These are phyloP conservation scores for Stephania japonica DNA, from an alignment of 164 flowering plant genomes.

Conservation along the genomic window DNA sequence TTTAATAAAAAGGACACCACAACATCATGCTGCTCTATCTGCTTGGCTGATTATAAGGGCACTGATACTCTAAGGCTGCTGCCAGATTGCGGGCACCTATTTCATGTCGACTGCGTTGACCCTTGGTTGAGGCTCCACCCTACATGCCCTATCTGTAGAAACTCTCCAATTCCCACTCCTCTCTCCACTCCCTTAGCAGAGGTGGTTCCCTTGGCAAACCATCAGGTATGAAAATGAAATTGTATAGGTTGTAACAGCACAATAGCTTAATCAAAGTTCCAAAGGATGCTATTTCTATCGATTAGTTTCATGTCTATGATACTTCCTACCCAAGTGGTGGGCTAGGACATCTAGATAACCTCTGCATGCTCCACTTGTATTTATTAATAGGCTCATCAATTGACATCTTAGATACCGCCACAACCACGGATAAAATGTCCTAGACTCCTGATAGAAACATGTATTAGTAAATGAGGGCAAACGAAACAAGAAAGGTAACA, in stretches of 20 bases:
- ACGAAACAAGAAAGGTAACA: background rate
- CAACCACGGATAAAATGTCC: background rate
- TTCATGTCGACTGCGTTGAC: conserved; percentile 67
- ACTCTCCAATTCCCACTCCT: conserved; percentile 62
- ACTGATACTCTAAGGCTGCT: conserved; percentile 49
- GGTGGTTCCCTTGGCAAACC: conserved; percentile 51
- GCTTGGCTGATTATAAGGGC: conserved; percentile 67
- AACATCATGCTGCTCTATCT: conserved; percentile 61
- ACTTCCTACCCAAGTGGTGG: background rate
- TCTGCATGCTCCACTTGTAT: background rate
- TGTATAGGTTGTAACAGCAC: background rate
- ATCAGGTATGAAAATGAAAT: background rate
- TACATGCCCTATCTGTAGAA: conserved; percentile 79
- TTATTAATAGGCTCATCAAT: no score
- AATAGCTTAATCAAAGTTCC: background rate
- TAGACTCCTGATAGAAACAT: background rate
- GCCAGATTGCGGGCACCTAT: conserved; percentile 76
- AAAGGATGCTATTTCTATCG: background rate
- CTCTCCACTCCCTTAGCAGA: conserved; percentile 67
- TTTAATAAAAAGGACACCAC: conserved; percentile 29
- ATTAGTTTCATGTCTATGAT: background rate
- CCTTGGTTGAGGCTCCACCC: conserved; percentile 71
- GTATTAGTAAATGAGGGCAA: background rate
- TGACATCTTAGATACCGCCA: no score
- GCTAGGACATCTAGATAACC: background rate